Conservation (phyloP, 306 rosid species). For the Datisca glomerata region DNA sequence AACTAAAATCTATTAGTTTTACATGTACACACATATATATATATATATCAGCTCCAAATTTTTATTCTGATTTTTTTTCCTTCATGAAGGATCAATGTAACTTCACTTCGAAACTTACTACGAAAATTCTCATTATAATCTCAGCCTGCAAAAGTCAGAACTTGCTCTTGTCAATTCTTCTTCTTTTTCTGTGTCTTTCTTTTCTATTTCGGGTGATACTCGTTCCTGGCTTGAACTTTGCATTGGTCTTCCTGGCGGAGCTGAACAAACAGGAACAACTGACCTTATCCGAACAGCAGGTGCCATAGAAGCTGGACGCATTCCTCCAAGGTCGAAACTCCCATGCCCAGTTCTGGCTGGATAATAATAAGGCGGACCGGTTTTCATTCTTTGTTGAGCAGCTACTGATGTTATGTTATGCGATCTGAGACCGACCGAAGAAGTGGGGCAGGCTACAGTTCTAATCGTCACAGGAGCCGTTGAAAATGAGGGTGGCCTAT, state of each 20-base stretch:
- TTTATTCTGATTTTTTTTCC: too few species aligned
- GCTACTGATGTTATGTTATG: constrained; percentile 21
- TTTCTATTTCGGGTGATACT: too few species aligned
- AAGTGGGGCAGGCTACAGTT: constrained; percentile 21
- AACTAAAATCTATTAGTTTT: too few species aligned
- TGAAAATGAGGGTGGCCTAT: too few species aligned
- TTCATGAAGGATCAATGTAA: too few species aligned
- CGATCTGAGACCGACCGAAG: constrained; percentile 22
- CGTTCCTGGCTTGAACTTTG: constrained; percentile 18
- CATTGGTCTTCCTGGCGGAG: constrained; percentile 48
- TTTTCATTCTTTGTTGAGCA: constrained; percentile 38
- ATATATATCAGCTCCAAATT: too few species aligned
- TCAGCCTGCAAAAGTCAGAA: too few species aligned
- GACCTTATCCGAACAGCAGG: constrained; percentile 71
- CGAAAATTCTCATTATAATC: too few species aligned
- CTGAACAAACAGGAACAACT: constrained; percentile 76
- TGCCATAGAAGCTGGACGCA: constrained; percentile 39
- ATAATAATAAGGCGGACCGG: constrained; percentile 23
- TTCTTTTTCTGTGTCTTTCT: too few species aligned
- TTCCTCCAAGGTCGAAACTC: constrained; percentile 25
- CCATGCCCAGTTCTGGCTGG: constrained; percentile 19
- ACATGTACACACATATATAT: too few species aligned
- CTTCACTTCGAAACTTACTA: too few species aligned
- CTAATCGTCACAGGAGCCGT: constrained; percentile 29
- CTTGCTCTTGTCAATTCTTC: too few species aligned